A percentile compares a stretch with the other conserved stretches of the same genome.
These are phyloP conservation scores for Aureobasidium subglaciale DNA, from an alignment of 2,329 filamentous ascomycete genomes.

Conservation along the genomic window DNA sequence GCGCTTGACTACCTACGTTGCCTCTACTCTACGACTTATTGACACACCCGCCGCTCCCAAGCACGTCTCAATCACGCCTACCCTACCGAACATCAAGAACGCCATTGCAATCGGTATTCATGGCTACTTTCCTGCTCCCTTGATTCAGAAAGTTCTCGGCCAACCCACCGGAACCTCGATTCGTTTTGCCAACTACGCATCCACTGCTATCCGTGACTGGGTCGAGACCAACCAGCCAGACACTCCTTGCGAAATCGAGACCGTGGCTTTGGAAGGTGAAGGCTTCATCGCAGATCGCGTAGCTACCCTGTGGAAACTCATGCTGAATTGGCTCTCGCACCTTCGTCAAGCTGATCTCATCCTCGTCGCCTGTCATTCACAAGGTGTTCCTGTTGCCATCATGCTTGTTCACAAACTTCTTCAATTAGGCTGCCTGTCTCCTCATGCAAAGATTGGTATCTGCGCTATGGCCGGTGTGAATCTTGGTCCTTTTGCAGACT, in stretches of 20 bases:
- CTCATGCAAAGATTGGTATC: slow-evolving; percentile 65
- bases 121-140: slow-evolving; percentile 81
- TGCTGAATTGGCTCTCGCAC: slow-evolving; percentile 91
- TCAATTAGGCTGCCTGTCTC: slow-evolving; percentile 74
- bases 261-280: slow-evolving; percentile 89
- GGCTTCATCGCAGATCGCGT: slow-evolving; percentile 86
- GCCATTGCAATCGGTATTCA: slow-evolving; percentile 92
- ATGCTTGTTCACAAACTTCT: slow-evolving; percentile 92
- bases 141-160: slow-evolving; percentile 83
- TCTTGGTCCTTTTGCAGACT: slow-evolving; percentile 85
- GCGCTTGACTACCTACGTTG: slow-evolving; percentile 31
- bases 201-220: slow-evolving; percentile 78
- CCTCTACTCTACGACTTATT: slow-evolving; percentile 27
- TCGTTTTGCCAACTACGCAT: slow-evolving; percentile 81
- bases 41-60: slow-evolving; percentile 43
- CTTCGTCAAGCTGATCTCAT: slow-evolving; percentile 84
- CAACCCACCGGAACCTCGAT: slow-evolving; percentile 94
- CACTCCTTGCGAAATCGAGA: slow-evolving; percentile 77
- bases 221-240: slow-evolving; percentile 53
- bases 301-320: slow-evolving; percentile 85
- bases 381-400: slow-evolving; percentile 87
- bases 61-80: slow-evolving; percentile 64
- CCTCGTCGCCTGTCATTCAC: slow-evolving; percentile 86
- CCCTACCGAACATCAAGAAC: slow-evolving; percentile 63
- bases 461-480: slow-evolving; percentile 90